phyloP scores from a whole-genome alignment of 345 rosid genomes.

The Arabidopsis arenosa region DNA sequence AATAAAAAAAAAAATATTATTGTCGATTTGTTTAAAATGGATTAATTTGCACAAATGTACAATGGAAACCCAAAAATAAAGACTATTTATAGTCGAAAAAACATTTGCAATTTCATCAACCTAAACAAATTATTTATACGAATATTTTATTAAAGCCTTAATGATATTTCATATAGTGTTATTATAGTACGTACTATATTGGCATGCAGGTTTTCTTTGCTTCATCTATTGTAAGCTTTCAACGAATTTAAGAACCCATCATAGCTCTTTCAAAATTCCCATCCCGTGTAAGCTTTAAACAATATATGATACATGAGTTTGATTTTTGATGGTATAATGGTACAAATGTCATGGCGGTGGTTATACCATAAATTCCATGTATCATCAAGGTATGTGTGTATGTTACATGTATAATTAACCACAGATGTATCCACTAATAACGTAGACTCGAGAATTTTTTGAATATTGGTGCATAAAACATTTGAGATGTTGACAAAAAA shows the following conservation, averaged over 20 bases:
- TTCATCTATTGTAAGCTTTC: slow-evolving; percentile 19
- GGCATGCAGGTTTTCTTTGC: slow-evolving; percentile 21
- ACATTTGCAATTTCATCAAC: neutral
- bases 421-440: neutral
- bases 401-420: neutral
- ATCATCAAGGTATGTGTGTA: neutral
- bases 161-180: slow-evolving; percentile 14
- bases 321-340: slow-evolving; percentile 16
- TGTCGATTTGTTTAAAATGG: neutral
- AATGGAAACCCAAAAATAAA: neutral
- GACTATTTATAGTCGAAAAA: neutral
- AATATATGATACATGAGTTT: neutral
- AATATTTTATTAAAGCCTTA: neutral
- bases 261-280: slow-evolving; percentile 26
- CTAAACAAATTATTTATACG: neutral
- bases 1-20: too few species aligned
- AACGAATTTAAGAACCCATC: slow-evolving; percentile 32
- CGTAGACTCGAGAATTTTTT: neutral
- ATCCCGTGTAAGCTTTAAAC: slow-evolving; percentile 28
- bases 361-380: neutral
- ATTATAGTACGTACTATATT: slow-evolving; percentile 36
- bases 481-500: slow-evolving; percentile 12
- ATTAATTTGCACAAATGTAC: neutral
- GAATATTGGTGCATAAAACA: neutral
- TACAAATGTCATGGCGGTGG: slow-evolving; percentile 28